These are phyloP conservation scores for Pezicula neosporulosa DNA, from an alignment of 2,329 filamentous ascomycete species.

Conservation along the genomic window DNA sequence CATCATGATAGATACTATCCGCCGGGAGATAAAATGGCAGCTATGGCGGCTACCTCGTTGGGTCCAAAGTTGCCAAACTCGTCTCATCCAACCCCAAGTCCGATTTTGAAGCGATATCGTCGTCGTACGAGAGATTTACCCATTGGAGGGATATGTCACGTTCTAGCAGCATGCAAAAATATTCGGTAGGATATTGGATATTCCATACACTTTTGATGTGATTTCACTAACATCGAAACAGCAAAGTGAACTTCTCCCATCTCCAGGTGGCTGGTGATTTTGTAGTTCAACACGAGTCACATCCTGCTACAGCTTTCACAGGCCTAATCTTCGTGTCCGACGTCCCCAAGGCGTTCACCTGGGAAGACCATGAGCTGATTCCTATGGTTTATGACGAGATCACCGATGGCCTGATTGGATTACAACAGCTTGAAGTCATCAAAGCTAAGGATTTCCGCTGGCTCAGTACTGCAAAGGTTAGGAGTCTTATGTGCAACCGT, in stretches of 20 bases:
- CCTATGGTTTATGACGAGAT: constrained; percentile 14
- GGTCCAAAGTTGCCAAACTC: background rate
- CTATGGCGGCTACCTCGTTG: constrained; percentile 1
- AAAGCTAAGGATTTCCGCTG: constrained; percentile 9
- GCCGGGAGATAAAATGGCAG: background rate
- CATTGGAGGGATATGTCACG: constrained; percentile 17
- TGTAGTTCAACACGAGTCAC: constrained; percentile 2
- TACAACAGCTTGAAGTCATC: constrained; percentile 11
- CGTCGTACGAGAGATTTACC: constrained; percentile 15
- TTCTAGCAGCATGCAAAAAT: constrained; percentile 15
- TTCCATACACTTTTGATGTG: background rate
- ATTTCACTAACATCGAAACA: constrained; percentile 3
- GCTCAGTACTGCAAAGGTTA: constrained; percentile 8
- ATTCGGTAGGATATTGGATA: constrained; percentile 7
- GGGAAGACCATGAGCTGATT: constrained; percentile 4
- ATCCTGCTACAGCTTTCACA: constrained; percentile 3
- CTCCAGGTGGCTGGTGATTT: constrained; percentile 17
- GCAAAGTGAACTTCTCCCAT: constrained; percentile 13
- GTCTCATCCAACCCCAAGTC: constrained; percentile 15
- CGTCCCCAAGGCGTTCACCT: constrained; percentile 11
- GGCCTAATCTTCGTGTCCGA: constrained; percentile 8
- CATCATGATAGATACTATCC: constrained; percentile 10
- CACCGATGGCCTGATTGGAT: constrained; percentile 5
- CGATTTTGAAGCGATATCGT: constrained; percentile 13
- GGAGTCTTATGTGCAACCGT: constrained; percentile 2